phyloP scores from a whole-genome alignment of 2,329 filamentous ascomycete genomes.

The Seiridium cupressi region DNA sequence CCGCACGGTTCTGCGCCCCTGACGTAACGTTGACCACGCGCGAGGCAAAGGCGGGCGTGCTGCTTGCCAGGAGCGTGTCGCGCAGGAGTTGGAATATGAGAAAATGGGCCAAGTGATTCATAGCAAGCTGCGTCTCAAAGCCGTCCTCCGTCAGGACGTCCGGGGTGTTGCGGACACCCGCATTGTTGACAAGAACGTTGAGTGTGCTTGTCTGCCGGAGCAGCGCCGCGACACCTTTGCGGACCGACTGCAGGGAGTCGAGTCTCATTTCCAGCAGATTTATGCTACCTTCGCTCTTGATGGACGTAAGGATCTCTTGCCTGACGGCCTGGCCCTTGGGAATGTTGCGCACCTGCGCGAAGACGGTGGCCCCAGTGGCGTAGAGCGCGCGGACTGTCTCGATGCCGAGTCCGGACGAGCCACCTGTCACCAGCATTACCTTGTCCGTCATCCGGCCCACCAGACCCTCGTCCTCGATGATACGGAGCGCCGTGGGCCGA shows the following conservation, averaged over 20 bases:
- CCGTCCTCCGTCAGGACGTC: constrained; percentile 13
- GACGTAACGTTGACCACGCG: constrained; percentile 44
- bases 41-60: constrained; percentile 29
- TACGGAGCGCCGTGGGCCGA: constrained; percentile 14
- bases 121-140: constrained; percentile 16
- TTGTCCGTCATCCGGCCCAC: neutral
- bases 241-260: constrained; percentile 11
- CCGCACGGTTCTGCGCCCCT: constrained; percentile 32
- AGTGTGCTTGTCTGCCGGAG: constrained; percentile 11
- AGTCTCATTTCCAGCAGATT: constrained; percentile 15
- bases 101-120: constrained; percentile 15
- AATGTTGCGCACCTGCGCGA: constrained; percentile 12
- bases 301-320: constrained; percentile 2
- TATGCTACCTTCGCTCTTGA: constrained; percentile 9
- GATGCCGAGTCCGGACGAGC: constrained; percentile 13
- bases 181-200: constrained; percentile 17
- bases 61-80: constrained; percentile 7
- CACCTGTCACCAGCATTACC: constrained; percentile 14
- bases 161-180: constrained; percentile 9
- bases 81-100: constrained; percentile 14
- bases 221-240: constrained; percentile 11
- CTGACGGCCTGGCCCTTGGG: constrained; percentile 10
- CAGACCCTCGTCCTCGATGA: neutral
- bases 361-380: constrained; percentile 14
- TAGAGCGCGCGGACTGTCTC: constrained; percentile 13